phyloP scores from a whole-genome alignment of 495 filamentous ascomycete genomes.

The Hypoxylon fuscum region DNA sequence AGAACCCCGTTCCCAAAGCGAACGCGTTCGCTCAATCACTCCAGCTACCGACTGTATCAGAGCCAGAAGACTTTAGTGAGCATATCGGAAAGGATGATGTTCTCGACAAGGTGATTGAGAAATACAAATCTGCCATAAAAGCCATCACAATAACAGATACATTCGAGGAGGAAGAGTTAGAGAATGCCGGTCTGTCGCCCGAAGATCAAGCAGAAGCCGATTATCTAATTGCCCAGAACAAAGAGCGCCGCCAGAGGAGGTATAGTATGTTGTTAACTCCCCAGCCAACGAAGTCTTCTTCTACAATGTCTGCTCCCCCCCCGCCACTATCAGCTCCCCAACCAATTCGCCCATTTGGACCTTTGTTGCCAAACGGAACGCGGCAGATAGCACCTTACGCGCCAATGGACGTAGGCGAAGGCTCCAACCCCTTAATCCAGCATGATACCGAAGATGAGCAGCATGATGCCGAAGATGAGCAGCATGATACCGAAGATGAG shows the following conservation, averaged over 20 bases:
- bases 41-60: conserved; percentile 61
- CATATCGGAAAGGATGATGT: conserved; percentile 72
- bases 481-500: no score
- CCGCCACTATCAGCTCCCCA: no score
- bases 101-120: conserved; percentile 71
- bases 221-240: conserved; percentile 35
- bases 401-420: no score
- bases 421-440: no score
- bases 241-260: conserved; percentile 39
- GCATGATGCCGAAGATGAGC: no score
- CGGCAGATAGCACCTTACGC: no score
- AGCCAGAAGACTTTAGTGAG: conserved; percentile 60
- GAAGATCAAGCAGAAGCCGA: conserved; percentile 49
- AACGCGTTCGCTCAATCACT: conserved; percentile 64
- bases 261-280: no score
- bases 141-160: conserved; percentile 53
- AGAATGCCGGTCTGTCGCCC: conserved; percentile 43
- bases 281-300: no score
- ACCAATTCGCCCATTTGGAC: no score
- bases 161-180: conserved; percentile 55
- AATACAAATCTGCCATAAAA: conserved; percentile 38
- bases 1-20: conserved; percentile 70
- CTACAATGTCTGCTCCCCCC: no score
- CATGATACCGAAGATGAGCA: no score
- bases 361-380: no score